phyloP scores from a whole-genome alignment of 1,284 basidiomycete genomes.

The Ustilago hordei region DNA sequence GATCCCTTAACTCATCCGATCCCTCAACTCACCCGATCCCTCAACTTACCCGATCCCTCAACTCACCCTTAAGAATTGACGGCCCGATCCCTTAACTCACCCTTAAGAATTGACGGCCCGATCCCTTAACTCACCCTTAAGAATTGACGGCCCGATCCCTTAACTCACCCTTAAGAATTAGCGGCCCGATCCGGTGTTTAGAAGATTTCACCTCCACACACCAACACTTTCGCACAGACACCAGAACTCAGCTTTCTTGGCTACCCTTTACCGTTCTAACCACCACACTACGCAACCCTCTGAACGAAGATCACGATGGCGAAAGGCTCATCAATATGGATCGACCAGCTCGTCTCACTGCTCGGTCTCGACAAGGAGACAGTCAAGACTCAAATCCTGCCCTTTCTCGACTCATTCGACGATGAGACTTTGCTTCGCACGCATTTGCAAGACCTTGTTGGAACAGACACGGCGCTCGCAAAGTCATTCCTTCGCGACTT shows the following conservation, averaged over 20 bases:
- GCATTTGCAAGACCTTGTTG: conserved; percentile 45
- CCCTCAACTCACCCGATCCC: too few relatives aligned
- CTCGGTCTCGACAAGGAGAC: conserved; percentile 49
- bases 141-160: too few relatives aligned
- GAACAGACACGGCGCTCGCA: conserved; percentile 31
- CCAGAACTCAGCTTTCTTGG: conserved; percentile 12
- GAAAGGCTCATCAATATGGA: conserved; percentile 33
- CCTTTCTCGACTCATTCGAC: conserved; percentile 54
- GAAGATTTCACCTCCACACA: conserved; percentile 13
- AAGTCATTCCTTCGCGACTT: conserved; percentile 44
- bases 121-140: too few relatives aligned
- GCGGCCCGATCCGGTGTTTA: conserved; percentile 2
- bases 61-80: too few relatives aligned
- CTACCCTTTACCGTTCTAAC: background rate
- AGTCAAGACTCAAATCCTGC: conserved; percentile 41
- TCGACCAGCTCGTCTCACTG: conserved; percentile 45
- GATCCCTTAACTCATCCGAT: background rate
- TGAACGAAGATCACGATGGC: conserved; percentile 21
- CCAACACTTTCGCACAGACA: background rate
- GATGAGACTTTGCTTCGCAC: conserved; percentile 26
- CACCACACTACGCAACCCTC: background rate
- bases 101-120: too few relatives aligned
- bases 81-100: too few relatives aligned
- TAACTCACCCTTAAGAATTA: background rate
- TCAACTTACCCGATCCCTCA: too few relatives aligned